Evolutionary conservation across 225 moss, liverwort and hornwort species (phyloP).

Genomic region (Polytrichum commune): DNA sequence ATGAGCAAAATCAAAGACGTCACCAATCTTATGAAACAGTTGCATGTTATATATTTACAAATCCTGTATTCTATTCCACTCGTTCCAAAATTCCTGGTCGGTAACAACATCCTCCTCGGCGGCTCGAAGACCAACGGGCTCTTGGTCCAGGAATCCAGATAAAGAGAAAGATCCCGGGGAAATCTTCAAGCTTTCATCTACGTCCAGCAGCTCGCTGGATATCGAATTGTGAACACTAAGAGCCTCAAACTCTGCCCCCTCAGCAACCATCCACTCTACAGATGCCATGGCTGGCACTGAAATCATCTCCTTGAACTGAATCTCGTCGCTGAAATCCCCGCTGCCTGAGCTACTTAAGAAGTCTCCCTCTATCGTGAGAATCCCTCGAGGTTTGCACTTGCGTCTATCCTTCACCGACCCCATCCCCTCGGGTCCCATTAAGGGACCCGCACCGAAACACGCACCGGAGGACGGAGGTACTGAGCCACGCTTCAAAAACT

Average conservation of each 20-base stretch:
- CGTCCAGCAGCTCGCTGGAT: neutral
- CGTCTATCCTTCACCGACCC: conserved; percentile 76
- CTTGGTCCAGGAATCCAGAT: no score
- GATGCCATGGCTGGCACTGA: conserved; percentile 78
- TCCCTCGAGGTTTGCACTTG: conserved; percentile 90
- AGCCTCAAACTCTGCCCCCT: conserved; percentile 23
- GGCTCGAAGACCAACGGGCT: no score
- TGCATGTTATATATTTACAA: no score
- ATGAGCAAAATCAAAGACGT: no score
- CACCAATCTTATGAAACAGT: no score
- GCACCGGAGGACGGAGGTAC: conserved; percentile 61
- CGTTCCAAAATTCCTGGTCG: conserved; percentile 1
- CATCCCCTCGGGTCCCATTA: conserved; percentile 85
- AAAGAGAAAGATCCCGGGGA: conserved; percentile 13
- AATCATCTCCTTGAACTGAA: conserved; percentile 43
- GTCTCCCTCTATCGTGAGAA: conserved; percentile 66
- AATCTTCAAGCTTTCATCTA: conserved; percentile 14
- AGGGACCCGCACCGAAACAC: conserved; percentile 82
- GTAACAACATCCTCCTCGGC: neutral
- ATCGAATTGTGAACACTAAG: conserved; percentile 10
- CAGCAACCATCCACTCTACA: conserved; percentile 92
- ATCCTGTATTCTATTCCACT: conserved; percentile 3
- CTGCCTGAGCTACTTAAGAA: conserved; percentile 67
- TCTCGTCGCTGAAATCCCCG: conserved; percentile 38
- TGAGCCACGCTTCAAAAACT: conserved; percentile 78